These are phyloP conservation scores for Rhododendron vialii DNA, from an alignment of 148 eudicot species.

Conservation along the genomic window DNA sequence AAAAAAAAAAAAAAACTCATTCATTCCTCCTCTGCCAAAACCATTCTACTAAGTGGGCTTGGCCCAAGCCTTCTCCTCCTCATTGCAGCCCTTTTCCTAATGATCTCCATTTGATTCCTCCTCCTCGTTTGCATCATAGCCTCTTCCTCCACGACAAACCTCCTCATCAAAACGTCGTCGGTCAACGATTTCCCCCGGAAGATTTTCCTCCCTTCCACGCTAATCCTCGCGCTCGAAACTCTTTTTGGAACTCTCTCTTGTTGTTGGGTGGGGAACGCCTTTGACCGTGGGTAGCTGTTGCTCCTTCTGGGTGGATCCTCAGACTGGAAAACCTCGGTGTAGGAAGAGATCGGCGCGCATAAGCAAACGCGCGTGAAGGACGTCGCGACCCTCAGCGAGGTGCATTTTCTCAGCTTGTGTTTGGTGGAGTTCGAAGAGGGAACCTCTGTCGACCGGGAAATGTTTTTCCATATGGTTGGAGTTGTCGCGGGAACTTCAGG, in stretches of 20 bases:
- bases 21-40: slow-evolving; percentile 41
- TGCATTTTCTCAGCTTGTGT: slow-evolving; percentile 56
- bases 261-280: slow-evolving; percentile 30
- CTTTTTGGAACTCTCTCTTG: slow-evolving; percentile 11
- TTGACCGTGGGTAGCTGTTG: slow-evolving; percentile 70
- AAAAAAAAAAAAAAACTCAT: background rate
- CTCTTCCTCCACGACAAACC: slow-evolving; percentile 88
- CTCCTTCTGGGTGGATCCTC: slow-evolving; percentile 80
- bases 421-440: slow-evolving; percentile 33
- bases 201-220: slow-evolving; percentile 58
- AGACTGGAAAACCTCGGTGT: slow-evolving; percentile 60
- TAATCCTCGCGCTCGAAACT: slow-evolving; percentile 48
- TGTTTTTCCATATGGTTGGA: slow-evolving; percentile 43
- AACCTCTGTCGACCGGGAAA: slow-evolving; percentile 35
- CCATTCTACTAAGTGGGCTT: slow-evolving; percentile 84
- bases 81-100: slow-evolving; percentile 54
- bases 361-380: slow-evolving; percentile 78
- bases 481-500: slow-evolving; percentile 32
- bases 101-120: slow-evolving; percentile 71
- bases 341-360: slow-evolving; percentile 89
- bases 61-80: slow-evolving; percentile 81
- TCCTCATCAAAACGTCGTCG: slow-evolving; percentile 84
- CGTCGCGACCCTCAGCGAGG: slow-evolving; percentile 75
- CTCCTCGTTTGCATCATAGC: slow-evolving; percentile 82
- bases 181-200: slow-evolving; percentile 86